Evolutionary conservation across 768 basidiomycete species (phyloP).

Genomic region (Podaxis mareebaensis): DNA sequence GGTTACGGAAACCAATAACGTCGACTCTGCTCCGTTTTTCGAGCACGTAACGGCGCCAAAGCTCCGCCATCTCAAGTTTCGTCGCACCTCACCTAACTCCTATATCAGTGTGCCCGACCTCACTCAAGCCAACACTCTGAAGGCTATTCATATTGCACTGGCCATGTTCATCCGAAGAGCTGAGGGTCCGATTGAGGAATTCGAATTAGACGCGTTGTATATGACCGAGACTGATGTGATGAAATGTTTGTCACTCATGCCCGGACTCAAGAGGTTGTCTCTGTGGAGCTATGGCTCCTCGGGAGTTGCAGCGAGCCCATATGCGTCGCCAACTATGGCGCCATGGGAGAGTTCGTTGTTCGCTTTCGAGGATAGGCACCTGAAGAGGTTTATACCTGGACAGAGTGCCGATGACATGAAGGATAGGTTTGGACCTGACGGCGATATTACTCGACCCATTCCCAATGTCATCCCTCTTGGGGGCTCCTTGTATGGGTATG

Average conservation of each 20-base stretch:
- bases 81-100: conserved; percentile 9
- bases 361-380: conserved; percentile 8
- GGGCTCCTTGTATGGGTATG: neutral
- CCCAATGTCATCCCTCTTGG: neutral
- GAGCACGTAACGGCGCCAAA: conserved; percentile 6
- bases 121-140: neutral
- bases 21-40: conserved; percentile 14
- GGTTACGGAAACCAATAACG: conserved; percentile 9
- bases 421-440: neutral
- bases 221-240: conserved; percentile 13
- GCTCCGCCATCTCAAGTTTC: conserved; percentile 13
- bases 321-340: neutral
- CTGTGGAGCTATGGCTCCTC: conserved; percentile 11
- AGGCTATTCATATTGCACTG: conserved; percentile 1
- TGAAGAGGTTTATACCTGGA: conserved; percentile 11
- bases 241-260: conserved; percentile 14
- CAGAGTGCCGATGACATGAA: neutral
- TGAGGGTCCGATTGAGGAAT: neutral
- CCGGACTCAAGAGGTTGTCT: conserved; percentile 4
- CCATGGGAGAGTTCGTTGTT: conserved; percentile 10
- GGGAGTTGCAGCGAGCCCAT: neutral
- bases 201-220: conserved; percentile 13
- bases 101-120: conserved; percentile 2
- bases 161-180: conserved; percentile 12
- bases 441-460: neutral